Conservation (phyloP, 176 grass and related monocot species). For the Bromus sterilis region DNA sequence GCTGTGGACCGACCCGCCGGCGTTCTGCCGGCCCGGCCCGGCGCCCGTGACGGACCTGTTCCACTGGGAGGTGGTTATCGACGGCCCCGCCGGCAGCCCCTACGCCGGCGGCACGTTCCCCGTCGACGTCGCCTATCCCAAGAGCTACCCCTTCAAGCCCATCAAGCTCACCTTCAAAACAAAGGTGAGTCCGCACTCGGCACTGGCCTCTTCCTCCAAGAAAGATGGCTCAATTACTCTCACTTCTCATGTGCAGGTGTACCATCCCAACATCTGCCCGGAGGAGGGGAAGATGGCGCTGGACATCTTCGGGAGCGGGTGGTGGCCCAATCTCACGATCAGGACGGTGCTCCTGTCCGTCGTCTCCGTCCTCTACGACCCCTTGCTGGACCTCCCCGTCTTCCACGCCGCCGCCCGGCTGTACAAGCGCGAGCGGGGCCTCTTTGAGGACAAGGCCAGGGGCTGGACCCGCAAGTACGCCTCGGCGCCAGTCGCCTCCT, state of each 20-base stretch:
- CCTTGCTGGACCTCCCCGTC: neutral
- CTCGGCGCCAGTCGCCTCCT: slow-evolving; percentile 9
- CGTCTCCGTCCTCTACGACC: slow-evolving; percentile 17
- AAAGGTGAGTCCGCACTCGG: neutral
- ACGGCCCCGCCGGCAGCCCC: slow-evolving; percentile 24
- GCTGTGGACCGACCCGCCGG: slow-evolving; percentile 7
- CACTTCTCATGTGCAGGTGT: neutral
- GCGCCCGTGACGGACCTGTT: slow-evolving; percentile 12
- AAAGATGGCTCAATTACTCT: neutral
- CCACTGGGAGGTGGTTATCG: slow-evolving; percentile 35
- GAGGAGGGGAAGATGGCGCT: neutral
- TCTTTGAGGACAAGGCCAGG: neutral
- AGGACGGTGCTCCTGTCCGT: neutral
- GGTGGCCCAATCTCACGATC: neutral
- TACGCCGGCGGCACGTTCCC: slow-evolving; percentile 36
- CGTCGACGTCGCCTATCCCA: neutral
- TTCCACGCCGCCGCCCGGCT: neutral
- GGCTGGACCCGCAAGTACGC: slow-evolving; percentile 1
- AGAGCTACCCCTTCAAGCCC: neutral
- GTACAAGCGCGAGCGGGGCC: neutral
- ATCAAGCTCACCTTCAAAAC: slow-evolving; percentile 32
- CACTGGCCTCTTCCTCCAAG: neutral
- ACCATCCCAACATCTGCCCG: neutral
- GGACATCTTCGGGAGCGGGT: neutral
- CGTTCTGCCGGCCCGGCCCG: slow-evolving; percentile 12